Evolutionary conservation across 2,329 filamentous ascomycete genomes (phyloP), one percentile per base, ranked within the genome.

Genomic region (Albophoma yamanashiensis): DNA sequence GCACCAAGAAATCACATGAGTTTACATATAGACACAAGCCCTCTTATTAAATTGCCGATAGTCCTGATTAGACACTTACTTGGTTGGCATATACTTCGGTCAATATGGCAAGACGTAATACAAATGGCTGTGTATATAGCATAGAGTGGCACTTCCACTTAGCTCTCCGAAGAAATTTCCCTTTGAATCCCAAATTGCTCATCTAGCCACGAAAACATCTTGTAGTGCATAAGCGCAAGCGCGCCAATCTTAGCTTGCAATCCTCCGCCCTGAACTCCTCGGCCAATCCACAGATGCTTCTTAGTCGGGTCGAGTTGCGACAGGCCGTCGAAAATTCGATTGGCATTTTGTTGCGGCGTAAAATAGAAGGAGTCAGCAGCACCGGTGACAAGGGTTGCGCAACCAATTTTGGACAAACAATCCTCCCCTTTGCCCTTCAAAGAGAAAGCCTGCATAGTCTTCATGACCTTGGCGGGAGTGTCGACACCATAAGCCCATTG

Each of bases 321-420:
- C 31, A 67, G 47, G 3, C 58, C 57, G 7, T 61, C 57, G 27
- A 64, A 62, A 45, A 66, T 64, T 3, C 45, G 56, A 22, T 38
- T 62, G 50, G 58, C 62, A 34, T 43, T 66, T 12, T 50, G 63
- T 40, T 34, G 58, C 36, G 57, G 64, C 39, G 61, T 62, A 47
- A 63, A 63, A 58, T 68, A 70, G 4, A 67, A 62, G 0, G 60
- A 62, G 14, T 63, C 57, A 0, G 62, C 64, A 4, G 65, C 63
- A 2, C 68, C 71, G 0, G 71, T 67, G 6, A 73, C 60, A 0
- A 73, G 58, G 1, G 67, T 66, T 1, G 70, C 69, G 57, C 70
- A 72, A 11, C 60, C 59, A 2, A 72, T 61, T 15, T 61, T 62
- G 15, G 56, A 45, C 3, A 71, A 61, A 27, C 63, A 66, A 22